Evolutionary conservation across 805 yeast species (phyloP).

Genomic region (Pichia nanzhaoensis): DNA sequence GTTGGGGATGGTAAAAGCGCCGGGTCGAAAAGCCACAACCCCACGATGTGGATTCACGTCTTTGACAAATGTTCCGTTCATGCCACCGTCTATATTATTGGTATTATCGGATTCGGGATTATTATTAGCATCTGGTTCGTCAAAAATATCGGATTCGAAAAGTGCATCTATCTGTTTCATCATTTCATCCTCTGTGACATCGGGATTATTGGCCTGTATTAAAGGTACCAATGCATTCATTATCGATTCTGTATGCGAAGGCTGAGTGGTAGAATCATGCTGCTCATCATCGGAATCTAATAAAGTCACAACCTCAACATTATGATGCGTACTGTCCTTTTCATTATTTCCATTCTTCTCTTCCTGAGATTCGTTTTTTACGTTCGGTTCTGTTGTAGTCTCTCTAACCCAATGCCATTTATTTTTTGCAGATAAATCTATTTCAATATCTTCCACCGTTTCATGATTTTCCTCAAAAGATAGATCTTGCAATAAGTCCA

Average conservation of each 20-base stretch:
- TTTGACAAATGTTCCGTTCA: background rate
- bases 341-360: slow-evolving; percentile 13
- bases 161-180: slow-evolving; percentile 10
- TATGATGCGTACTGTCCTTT: background rate
- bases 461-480: slow-evolving; percentile 14
- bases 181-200: slow-evolving; percentile 7
- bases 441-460: slow-evolving; percentile 21
- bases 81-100: no score
- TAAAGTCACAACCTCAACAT: slow-evolving; percentile 11
- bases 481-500: slow-evolving; percentile 20
- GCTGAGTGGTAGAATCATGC: slow-evolving; percentile 10
- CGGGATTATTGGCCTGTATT: background rate
- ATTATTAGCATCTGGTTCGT: background rate
- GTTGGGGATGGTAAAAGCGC: background rate
- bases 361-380: slow-evolving; percentile 5
- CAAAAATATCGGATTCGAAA: slow-evolving; percentile 6
- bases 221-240: background rate
- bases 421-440: slow-evolving; percentile 21
- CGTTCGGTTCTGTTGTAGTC: slow-evolving; percentile 11
- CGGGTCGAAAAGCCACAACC: slow-evolving; percentile 7
- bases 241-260: background rate
- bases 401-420: slow-evolving; percentile 19
- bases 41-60: slow-evolving; percentile 1
- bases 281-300: slow-evolving; percentile 17
- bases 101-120: background rate